These are phyloP conservation scores for Solanum commersonii DNA, from an alignment of 257 asterid genomes.

Conservation along the genomic window DNA sequence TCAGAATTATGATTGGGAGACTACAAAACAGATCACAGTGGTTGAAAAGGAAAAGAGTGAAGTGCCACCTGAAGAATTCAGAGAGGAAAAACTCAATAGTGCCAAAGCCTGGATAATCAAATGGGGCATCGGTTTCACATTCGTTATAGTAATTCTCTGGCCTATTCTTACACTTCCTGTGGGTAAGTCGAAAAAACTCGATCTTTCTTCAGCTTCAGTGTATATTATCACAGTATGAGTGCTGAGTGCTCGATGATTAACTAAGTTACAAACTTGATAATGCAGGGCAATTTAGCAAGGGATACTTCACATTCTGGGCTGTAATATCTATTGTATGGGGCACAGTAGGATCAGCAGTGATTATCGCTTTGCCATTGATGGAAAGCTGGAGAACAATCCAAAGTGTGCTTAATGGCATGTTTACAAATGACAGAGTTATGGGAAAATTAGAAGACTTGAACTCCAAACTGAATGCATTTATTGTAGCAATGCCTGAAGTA, in stretches of 20 bases:
- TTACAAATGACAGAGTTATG: slow-evolving; percentile 72
- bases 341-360: slow-evolving; percentile 67
- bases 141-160: slow-evolving; percentile 64
- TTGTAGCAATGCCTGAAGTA: slow-evolving; percentile 68
- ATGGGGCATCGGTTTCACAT: slow-evolving; percentile 83
- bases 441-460: slow-evolving; percentile 70
- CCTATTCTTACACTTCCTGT: slow-evolving; percentile 89
- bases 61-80: slow-evolving; percentile 46
- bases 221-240: background rate
- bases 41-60: slow-evolving; percentile 74
- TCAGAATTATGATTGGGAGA: slow-evolving; percentile 78
- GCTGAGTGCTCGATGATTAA: background rate
- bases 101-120: slow-evolving; percentile 75
- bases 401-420: slow-evolving; percentile 61
- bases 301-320: slow-evolving; percentile 92
- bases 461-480: slow-evolving; percentile 44
- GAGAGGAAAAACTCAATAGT: slow-evolving; percentile 48
- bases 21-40: slow-evolving; percentile 61
- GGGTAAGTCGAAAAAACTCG: slow-evolving; percentile 18
- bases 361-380: slow-evolving; percentile 55
- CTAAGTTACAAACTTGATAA: background rate
- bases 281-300: slow-evolving; percentile 75
- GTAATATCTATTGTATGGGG: slow-evolving; percentile 86
- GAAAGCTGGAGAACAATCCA: slow-evolving; percentile 79
- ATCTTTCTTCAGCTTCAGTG: background rate